Base-by-base conservation (phyloP, 176 grass and related monocot species). In the Thinopyrum elongatum region DNA sequence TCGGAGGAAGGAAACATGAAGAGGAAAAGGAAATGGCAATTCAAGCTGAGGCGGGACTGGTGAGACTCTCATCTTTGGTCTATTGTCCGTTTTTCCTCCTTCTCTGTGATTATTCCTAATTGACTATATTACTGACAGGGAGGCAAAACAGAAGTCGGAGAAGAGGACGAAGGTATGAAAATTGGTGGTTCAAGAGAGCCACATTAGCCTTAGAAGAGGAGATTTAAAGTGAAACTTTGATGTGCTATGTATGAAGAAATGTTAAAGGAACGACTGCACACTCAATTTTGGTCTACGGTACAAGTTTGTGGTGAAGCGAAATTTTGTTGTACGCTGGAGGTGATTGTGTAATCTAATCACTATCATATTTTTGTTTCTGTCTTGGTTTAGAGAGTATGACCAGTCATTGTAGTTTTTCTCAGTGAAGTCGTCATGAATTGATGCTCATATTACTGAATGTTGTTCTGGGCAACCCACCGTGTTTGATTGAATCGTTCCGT, bases 151-250 rank as follows among this genome's bases (percentile, higher is more conserved):
- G 36, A 86, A 91, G 66, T 64, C 69, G 1, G 61, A 34, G 59
- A 95, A 91, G 76, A 94, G 86, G 72, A 86, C 85, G 34, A 97
- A 94, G 85, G 85, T 87, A 9, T 85, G 76, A 91, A 62, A n/a
- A 5, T 10, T 63, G 31, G 21, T 47, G 21, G 60, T 10, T 53
- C 59, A 66, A 85, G 58, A 22, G 33, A 57, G 3, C 33, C 9
- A 35, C 49, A 26, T 31, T n/a, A 25, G 63, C 28, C 7, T 80
- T 6, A 28, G 49, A 53, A 14, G 46, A 38, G 0, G 23, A 79
- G 8, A n/a, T 55, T 61, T 58, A 58, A 27, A 74, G 74, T 83
- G 80, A 74, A 74, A 75, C 49, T 65, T 78, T 78, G 55, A 71
- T 26, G 78, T 36, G 71, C 71, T 33, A 25, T 85, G 44, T 8